These are phyloP conservation scores for Rhodofomes roseus DNA, from an alignment of 1,284 basidiomycete genomes.

Conservation along the genomic window DNA sequence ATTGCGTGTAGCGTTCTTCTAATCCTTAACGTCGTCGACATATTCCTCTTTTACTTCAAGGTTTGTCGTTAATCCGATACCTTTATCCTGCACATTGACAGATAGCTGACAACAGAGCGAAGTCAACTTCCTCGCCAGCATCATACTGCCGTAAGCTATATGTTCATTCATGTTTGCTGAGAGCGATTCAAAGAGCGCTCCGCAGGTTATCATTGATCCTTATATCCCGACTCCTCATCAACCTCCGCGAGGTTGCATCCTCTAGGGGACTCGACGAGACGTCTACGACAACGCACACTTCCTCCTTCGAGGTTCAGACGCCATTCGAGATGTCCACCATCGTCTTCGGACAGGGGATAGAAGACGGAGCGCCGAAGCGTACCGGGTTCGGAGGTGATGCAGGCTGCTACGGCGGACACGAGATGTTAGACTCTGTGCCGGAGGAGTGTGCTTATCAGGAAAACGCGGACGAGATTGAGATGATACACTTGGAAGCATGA, in stretches of 20 bases:
- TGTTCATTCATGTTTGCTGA: no score
- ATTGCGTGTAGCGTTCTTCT: background rate
- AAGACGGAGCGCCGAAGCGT: no score
- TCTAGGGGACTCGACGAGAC: background rate
- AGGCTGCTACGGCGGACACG: no score
- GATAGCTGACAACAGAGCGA: no score
- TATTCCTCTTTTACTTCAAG: background rate
- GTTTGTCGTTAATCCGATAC: background rate
- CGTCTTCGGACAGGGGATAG: no score
- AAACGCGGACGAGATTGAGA: no score
- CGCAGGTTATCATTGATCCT: background rate
- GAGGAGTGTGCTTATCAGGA: no score
- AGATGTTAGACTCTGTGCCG: no score
- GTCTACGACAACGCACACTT: background rate
- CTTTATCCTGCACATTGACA: background rate
- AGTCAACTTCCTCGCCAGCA: background rate
- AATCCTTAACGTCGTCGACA: background rate
- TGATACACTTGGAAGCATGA: no score
- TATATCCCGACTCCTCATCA: background rate
- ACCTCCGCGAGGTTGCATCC: background rate
- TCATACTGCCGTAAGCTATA: background rate
- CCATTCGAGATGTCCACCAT: no score
- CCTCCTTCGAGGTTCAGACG: background rate
- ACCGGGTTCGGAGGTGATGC: no score
- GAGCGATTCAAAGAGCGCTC: background rate